phyloP scores from a whole-genome alignment of 208 protist species.

The Leptomonas pyrrhocoris region DNA sequence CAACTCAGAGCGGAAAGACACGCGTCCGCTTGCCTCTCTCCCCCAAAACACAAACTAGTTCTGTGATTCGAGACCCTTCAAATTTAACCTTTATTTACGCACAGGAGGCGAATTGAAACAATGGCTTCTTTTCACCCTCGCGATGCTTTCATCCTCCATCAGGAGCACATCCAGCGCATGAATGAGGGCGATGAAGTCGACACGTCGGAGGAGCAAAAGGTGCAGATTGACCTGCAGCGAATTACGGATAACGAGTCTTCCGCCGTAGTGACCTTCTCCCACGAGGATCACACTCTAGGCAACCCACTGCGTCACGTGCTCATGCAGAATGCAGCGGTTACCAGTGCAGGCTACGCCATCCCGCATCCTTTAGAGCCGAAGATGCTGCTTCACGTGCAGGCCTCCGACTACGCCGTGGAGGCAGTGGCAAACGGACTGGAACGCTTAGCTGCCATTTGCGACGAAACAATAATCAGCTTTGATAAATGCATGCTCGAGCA shows the following conservation, averaged over 20 bases:
- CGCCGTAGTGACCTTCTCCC: conserved; percentile 82
- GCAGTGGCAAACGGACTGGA: conserved; percentile 80
- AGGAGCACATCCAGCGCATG: conserved; percentile 86
- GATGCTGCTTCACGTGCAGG: conserved; percentile 92
- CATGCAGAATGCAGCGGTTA: conserved; percentile 90
- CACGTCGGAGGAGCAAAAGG: conserved; percentile 88
- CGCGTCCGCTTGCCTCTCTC: neutral
- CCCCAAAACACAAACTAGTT: neutral
- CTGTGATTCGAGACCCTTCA: too few relatives aligned
- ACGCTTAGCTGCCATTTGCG: conserved; percentile 80
- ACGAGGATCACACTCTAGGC: conserved; percentile 93
- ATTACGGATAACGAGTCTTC: conserved; percentile 78
- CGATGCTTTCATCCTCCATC: conserved; percentile 88
- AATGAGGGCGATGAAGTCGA: conserved; percentile 92
- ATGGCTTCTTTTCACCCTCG: conserved; percentile 77
- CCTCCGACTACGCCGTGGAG: conserved; percentile 89
- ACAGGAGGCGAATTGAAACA: neutral
- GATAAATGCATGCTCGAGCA: conserved; percentile 66
- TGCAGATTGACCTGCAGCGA: conserved; percentile 86
- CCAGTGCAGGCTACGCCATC: conserved; percentile 91
- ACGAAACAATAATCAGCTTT: conserved; percentile 77
- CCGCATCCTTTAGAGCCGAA: conserved; percentile 94
- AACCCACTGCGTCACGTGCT: conserved; percentile 92
- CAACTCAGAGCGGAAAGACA: too few relatives aligned
- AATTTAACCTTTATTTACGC: neutral